These are phyloP conservation scores for Neohortaea acidophila DNA, from an alignment of 495 filamentous ascomycete species.

Conservation along the genomic window DNA sequence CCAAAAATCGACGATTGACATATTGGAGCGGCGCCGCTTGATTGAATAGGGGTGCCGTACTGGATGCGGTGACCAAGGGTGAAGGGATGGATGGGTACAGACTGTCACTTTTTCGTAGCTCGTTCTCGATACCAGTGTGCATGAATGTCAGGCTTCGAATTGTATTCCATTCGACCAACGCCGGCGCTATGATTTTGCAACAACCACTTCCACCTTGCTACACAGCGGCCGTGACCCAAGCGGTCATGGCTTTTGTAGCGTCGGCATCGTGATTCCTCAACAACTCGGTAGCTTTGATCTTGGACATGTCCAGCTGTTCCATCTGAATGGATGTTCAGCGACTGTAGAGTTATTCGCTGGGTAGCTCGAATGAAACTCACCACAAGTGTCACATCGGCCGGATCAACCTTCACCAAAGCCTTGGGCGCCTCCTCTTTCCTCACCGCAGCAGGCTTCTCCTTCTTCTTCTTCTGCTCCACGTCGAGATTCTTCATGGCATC, in stretches of 20 bases:
- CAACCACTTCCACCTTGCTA: slow-evolving; percentile 17
- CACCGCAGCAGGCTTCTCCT: slow-evolving; percentile 17
- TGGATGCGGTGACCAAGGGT: background rate
- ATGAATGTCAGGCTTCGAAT: background rate
- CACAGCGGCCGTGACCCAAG: slow-evolving; percentile 37
- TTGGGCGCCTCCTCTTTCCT: slow-evolving; percentile 33
- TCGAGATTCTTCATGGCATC: slow-evolving; percentile 59
- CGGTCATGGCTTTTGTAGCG: slow-evolving; percentile 52
- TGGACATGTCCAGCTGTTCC: slow-evolving; percentile 63
- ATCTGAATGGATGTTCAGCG: slow-evolving; percentile 34
- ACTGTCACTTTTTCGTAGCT: background rate
- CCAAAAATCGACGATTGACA: slow-evolving; percentile 14
- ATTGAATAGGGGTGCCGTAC: background rate
- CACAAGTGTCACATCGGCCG: slow-evolving; percentile 49
- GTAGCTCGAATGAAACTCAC: slow-evolving; percentile 29
- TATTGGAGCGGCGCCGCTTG: slow-evolving; percentile 8
- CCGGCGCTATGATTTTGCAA: background rate
- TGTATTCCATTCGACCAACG: background rate
- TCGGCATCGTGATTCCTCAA: slow-evolving; percentile 68
- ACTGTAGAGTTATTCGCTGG: background rate
- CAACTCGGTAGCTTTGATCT: slow-evolving; percentile 69
- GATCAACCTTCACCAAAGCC: slow-evolving; percentile 43
- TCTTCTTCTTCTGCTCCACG: slow-evolving; percentile 23
- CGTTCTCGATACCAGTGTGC: background rate
- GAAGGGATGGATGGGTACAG: background rate